Conservation (phyloP, 2,329 filamentous ascomycete species). For the Aspergillus bombycis region DNA sequence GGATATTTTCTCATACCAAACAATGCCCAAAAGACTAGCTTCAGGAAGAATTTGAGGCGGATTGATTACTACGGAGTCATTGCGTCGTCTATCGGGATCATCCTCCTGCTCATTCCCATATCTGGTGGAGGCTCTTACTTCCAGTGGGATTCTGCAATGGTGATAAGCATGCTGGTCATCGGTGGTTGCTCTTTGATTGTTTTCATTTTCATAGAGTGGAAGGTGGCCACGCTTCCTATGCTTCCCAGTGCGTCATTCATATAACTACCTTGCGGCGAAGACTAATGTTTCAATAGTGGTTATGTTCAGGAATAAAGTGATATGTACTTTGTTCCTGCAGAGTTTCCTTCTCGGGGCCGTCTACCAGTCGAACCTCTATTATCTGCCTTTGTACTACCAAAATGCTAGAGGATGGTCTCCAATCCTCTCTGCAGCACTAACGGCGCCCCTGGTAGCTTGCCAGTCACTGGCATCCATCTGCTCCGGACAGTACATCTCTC, state of each 20-base stretch:
- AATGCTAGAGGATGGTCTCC: slow-evolving; percentile 55
- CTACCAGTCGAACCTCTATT: slow-evolving; percentile 64
- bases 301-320: slow-evolving; percentile 58
- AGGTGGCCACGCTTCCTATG: slow-evolving; percentile 60
- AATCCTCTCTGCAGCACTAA: slow-evolving; percentile 55
- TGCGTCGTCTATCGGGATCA: slow-evolving; percentile 58
- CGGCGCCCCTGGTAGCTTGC: slow-evolving; percentile 53
- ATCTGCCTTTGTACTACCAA: slow-evolving; percentile 65
- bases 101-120: slow-evolving; percentile 65
- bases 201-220: slow-evolving; percentile 61
- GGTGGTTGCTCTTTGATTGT: slow-evolving; percentile 50
- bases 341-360: slow-evolving; percentile 63
- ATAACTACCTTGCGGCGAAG: neutral
- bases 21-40: slow-evolving; percentile 51
- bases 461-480: slow-evolving; percentile 46
- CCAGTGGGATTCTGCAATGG: slow-evolving; percentile 58
- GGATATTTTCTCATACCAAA: slow-evolving; percentile 57
- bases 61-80: slow-evolving; percentile 65
- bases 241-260: slow-evolving; percentile 48
- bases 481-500: slow-evolving; percentile 62
- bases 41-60: slow-evolving; percentile 54
- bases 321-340: slow-evolving; percentile 60
- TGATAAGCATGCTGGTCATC: slow-evolving; percentile 61
- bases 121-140: slow-evolving; percentile 64
- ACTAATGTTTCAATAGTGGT: slow-evolving; percentile 30